Percentiles rank a stretch among this genome's conserved stretches.
phyloP scores from a whole-genome alignment of 345 rosid species.

The Erucastrum elatum region DNA sequence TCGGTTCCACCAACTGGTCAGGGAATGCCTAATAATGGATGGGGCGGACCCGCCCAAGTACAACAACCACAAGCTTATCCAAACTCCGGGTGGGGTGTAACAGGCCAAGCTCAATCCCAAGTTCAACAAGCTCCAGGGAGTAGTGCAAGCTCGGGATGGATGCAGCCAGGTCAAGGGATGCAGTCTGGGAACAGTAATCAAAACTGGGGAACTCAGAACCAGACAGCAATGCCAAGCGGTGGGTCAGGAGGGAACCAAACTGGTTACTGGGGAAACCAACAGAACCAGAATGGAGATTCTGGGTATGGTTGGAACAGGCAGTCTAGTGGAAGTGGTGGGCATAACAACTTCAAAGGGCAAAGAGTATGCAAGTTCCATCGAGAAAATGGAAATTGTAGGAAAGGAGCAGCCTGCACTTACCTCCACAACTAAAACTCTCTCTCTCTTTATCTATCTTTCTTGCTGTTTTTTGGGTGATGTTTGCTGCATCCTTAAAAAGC shows the following conservation, averaged over 20 bases:
- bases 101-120: conserved; percentile 44
- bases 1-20: conserved; percentile 51
- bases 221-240: conserved; percentile 42
- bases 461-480: conserved; percentile 1
- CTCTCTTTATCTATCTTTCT: not conserved
- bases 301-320: conserved; percentile 54
- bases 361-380: conserved; percentile 47
- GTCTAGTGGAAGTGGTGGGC: conserved; percentile 37
- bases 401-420: conserved; percentile 74
- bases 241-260: conserved; percentile 53
- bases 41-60: conserved; percentile 56
- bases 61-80: conserved; percentile 57
- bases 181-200: conserved; percentile 43
- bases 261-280: conserved; percentile 54
- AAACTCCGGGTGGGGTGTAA: conserved; percentile 58
- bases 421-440: conserved; percentile 47
- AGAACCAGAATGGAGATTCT: conserved; percentile 57
- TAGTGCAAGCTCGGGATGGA: conserved; percentile 47
- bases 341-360: conserved; percentile 53
- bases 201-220: conserved; percentile 48
- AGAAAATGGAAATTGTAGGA: conserved; percentile 68
- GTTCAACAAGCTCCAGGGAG: conserved; percentile 40
- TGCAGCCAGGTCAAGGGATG: conserved; percentile 54
- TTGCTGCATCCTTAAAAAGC: not conserved
- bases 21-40: conserved; percentile 50